Evolutionary conservation across 768 basidiomycete genomes (phyloP).

Genomic region (Lactifluus piperatus): DNA sequence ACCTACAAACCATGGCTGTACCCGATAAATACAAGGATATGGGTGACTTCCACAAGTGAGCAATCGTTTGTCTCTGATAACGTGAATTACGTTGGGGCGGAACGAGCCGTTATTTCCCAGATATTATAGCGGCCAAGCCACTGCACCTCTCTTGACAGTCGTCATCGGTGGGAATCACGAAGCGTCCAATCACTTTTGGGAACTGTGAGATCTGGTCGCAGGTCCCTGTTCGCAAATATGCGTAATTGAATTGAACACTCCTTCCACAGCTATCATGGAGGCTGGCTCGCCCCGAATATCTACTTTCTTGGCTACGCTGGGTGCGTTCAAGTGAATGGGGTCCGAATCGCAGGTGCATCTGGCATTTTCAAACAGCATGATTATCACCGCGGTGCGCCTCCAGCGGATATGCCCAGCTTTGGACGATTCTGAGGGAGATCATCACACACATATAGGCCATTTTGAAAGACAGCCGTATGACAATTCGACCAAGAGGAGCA

Average conservation of each 20-base stretch:
- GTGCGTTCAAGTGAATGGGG: constrained; percentile 76
- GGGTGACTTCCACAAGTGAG: constrained; percentile 75
- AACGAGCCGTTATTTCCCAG: constrained; percentile 29
- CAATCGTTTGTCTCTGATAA: background rate
- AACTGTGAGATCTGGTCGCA: constrained; percentile 50
- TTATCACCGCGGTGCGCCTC: constrained; percentile 49
- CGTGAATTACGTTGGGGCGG: background rate
- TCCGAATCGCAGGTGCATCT: constrained; percentile 84
- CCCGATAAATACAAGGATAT: constrained; percentile 82
- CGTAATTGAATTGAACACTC: background rate
- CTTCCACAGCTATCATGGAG: constrained; percentile 74
- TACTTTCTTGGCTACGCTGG: constrained; percentile 94
- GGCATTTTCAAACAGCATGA: constrained; percentile 84
- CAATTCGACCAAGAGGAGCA: constrained; percentile 59
- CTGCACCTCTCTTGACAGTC: constrained; percentile 73
- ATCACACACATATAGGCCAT: constrained; percentile 46
- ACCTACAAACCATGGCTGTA: constrained; percentile 86
- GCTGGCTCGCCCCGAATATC: constrained; percentile 94
- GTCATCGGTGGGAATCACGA: constrained; percentile 98
- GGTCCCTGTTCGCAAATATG: constrained; percentile 5
- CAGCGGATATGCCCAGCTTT: constrained; percentile 12
- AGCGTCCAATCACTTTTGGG: constrained; percentile 94
- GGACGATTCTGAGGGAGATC: background rate
- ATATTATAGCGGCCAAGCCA: constrained; percentile 35
- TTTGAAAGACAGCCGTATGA: constrained; percentile 81